Evolutionary conservation across 2,329 filamentous ascomycete species (phyloP), one percentile per base, ranked within the genome.

Genomic region (Pseudogymnoascus sp.): DNA sequence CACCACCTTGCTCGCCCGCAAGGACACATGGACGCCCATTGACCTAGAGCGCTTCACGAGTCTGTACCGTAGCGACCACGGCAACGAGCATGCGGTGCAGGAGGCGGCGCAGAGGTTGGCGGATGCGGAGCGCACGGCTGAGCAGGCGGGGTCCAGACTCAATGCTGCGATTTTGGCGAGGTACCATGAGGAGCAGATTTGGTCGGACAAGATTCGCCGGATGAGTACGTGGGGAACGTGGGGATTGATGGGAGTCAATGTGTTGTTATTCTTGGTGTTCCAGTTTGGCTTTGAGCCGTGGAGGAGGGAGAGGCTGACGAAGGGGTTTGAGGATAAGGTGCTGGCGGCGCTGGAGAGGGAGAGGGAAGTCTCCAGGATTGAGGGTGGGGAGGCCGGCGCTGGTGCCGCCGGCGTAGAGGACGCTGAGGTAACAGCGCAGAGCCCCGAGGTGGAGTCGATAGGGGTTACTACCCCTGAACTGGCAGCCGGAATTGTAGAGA

Each of bases 211-310:
- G 70, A 99, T 99, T 73, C 83, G 95, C 37, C 83, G 95, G 68
- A 96, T 96, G 81, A 95, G 90, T 74, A 99, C 95, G 0, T 99
- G 95, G 95, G 93, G 96, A 37, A 99, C 95, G 0, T 97, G 96
- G 86, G 95, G 93, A 0, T 79, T 99, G 66, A 99, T 99, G 95
- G 93, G 93, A 24, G 85, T 97, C 72, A 99, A 99, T 73, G 90
- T 97, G 33, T 74, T 97, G 65, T 77, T 99, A 56, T 91, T 99
- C 72, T 76, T 99, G 62, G 82, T 93, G 16, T 86, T 96, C 69
- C 88, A 97, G 76, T 87, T 96, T 69, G 86, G 95, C 19, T 88
- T 96, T 65, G 93, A 99, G 80, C 95, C 95, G 3, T 97, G 93
- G 91, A 86, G 92, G 69, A 81, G 95, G 69, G 82, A 80, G 72